A percentile compares a stretch with the other conserved stretches of the same genome.
Evolutionary conservation across 345 rosid species (phyloP).

Genomic region (Jatropha curcas): DNA sequence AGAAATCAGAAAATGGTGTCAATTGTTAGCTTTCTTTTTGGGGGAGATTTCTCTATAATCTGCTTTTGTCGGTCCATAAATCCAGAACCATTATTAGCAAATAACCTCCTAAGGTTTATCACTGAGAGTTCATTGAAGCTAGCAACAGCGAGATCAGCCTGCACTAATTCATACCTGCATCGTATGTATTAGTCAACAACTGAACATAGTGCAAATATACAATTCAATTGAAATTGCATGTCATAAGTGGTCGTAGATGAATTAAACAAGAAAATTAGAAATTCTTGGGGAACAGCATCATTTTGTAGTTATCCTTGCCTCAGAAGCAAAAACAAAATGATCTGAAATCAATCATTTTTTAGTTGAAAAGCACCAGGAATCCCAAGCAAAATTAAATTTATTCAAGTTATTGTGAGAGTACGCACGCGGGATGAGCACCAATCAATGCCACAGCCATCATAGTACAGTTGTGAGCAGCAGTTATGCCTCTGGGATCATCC

Average conservation of each 20-base stretch:
- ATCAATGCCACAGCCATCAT: slow-evolving; percentile 96
- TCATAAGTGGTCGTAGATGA: too few species aligned
- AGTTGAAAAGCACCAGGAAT: neutral
- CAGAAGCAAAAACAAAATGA: too few species aligned
- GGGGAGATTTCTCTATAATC: slow-evolving; percentile 65
- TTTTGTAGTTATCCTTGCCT: too few species aligned
- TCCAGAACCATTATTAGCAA: slow-evolving; percentile 79
- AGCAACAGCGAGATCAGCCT: slow-evolving; percentile 87
- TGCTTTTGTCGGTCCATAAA: slow-evolving; percentile 94
- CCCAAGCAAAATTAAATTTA: neutral
- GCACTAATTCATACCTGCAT: slow-evolving; percentile 86
- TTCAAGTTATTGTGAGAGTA: neutral
- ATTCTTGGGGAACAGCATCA: too few species aligned
- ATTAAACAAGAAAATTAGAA: too few species aligned
- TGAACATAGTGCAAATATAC: neutral
- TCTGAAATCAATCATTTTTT: neutral
- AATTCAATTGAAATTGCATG: neutral
- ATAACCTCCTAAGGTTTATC: slow-evolving; percentile 85
- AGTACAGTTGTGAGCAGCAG: slow-evolving; percentile 96
- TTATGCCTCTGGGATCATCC: slow-evolving; percentile 86
- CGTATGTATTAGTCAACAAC: slow-evolving; percentile 4
- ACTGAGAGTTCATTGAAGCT: slow-evolving; percentile 85
- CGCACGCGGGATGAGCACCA: slow-evolving; percentile 89
- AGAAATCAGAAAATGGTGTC: slow-evolving; percentile 76
- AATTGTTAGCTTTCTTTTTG: slow-evolving; percentile 74